These are phyloP conservation scores for Jacaranda mimosifolia DNA, from an alignment of 257 asterid species.

Conservation along the genomic window DNA sequence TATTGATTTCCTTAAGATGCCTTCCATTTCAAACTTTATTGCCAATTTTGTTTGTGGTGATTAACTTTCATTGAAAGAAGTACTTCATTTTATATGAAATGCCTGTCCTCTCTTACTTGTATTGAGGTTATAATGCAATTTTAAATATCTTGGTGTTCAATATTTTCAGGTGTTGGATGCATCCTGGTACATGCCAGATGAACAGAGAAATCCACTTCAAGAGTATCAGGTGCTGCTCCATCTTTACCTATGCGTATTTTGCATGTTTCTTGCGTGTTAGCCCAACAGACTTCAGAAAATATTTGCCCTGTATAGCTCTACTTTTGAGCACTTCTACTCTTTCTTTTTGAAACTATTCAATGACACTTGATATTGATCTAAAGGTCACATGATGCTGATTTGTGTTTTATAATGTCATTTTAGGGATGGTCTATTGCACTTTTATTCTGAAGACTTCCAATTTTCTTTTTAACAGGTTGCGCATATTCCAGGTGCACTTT, in stretches of 20 bases:
- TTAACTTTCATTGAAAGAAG: not conserved
- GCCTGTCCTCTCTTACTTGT: slow-evolving; percentile 18
- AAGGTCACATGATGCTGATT: slow-evolving; percentile 14
- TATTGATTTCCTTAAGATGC: slow-evolving; percentile 27
- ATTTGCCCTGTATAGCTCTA: not conserved
- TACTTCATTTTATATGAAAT: not conserved
- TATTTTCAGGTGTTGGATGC: slow-evolving; percentile 88
- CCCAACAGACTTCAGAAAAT: slow-evolving; percentile 1
- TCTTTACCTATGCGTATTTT: slow-evolving; percentile 22
- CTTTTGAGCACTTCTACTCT: not conserved
- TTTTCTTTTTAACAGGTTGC: slow-evolving; percentile 69
- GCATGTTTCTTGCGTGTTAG: slow-evolving; percentile 22
- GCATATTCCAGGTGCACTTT: slow-evolving; percentile 98
- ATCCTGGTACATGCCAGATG: slow-evolving; percentile 99
- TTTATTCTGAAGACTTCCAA: slow-evolving; percentile 5
- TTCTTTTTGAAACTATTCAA: not conserved
- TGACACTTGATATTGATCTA: slow-evolving; percentile 27
- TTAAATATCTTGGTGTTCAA: slow-evolving; percentile 15
- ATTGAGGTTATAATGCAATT: slow-evolving; percentile 6
- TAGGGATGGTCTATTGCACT: not conserved
- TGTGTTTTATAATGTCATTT: slow-evolving; percentile 3
- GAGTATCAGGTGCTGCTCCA: slow-evolving; percentile 81
- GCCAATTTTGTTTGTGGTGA: not conserved
- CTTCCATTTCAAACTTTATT: slow-evolving; percentile 15
- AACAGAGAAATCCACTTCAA: slow-evolving; percentile 96